phyloP scores from a whole-genome alignment of 225 moss, liverwort and hornwort genomes.

The Physcomitrellopsis africana region DNA sequence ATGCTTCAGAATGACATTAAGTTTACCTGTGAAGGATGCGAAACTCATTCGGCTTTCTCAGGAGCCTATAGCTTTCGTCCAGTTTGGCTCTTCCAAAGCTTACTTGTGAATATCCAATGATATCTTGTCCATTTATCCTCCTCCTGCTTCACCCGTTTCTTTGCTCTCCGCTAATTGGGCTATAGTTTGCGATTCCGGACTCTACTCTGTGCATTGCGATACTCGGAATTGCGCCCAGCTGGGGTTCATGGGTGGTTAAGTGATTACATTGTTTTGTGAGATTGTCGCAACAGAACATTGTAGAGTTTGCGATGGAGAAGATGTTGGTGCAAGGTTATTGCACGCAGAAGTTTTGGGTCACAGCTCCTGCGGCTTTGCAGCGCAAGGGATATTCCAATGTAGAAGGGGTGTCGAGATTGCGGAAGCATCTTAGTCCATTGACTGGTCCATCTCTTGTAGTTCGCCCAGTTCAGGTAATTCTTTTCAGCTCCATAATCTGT shows the following conservation, averaged over 20 bases:
- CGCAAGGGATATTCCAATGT: neutral
- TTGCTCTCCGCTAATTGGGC: neutral
- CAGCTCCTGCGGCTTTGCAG: neutral
- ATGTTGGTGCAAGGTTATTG: constrained; percentile 2
- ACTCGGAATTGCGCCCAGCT: too few relatives aligned
- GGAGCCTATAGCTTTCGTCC: too few relatives aligned
- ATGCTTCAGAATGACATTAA: neutral
- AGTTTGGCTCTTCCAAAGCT: too few relatives aligned
- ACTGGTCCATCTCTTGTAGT: neutral
- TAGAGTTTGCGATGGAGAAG: constrained; percentile 16
- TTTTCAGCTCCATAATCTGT: neutral
- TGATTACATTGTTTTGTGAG: neutral
- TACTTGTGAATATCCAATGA: too few relatives aligned
- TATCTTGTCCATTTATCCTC: neutral
- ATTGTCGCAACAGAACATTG: constrained; percentile 2
- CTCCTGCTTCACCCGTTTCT: neutral
- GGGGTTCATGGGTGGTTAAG: neutral
- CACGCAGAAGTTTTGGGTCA: neutral
- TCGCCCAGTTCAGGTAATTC: neutral
- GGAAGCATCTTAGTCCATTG: neutral
- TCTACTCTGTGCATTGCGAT: too few relatives aligned
- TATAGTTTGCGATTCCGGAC: neutral
- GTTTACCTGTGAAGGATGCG: neutral
- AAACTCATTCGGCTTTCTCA: too few relatives aligned
- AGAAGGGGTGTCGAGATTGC: neutral